Percentiles rank a stretch among this genome's conserved stretches.
Evolutionary conservation across 768 basidiomycete species (phyloP).

Genomic region (Hypholoma fasciculare): DNA sequence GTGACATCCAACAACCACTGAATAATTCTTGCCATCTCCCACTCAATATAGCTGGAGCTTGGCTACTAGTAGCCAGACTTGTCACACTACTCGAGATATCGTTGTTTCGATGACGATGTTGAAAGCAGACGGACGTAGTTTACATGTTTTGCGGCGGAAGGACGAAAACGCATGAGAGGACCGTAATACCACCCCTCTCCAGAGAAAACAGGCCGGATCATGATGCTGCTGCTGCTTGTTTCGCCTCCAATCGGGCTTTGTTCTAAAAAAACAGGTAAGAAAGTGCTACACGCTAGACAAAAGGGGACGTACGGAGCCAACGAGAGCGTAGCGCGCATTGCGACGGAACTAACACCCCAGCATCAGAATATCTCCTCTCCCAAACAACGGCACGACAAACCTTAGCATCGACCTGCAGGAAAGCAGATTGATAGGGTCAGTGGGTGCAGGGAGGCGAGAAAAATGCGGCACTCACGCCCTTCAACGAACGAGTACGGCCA

Average conservation of each 20-base stretch:
- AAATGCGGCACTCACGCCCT: slow-evolving; percentile 73
- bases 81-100: not conserved
- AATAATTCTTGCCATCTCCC: too few species aligned
- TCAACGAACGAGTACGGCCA: slow-evolving; percentile 76
- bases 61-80: not conserved
- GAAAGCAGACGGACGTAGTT: slow-evolving; percentile 2
- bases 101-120: not conserved
- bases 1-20: too few species aligned
- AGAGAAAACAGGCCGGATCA: slow-evolving; percentile 10
- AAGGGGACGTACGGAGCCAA: slow-evolving; percentile 65
- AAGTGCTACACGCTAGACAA: not conserved
- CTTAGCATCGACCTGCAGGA: slow-evolving; percentile 74
- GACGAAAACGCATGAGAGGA: not conserved
- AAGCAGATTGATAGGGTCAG: not conserved
- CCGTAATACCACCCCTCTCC: not conserved
- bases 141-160: slow-evolving; percentile 6
- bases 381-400: slow-evolving; percentile 35
- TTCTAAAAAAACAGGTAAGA: slow-evolving; percentile 38
- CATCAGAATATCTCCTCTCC: slow-evolving; percentile 2
- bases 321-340: slow-evolving; percentile 71
- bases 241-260: slow-evolving; percentile 66
- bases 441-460: slow-evolving; percentile 5
- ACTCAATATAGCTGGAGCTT: too few species aligned
- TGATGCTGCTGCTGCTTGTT: slow-evolving; percentile 41
- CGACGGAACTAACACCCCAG: slow-evolving; percentile 68